These are phyloP conservation scores for Suillus ampliporus DNA, from an alignment of 768 basidiomycete genomes.

Conservation along the genomic window DNA sequence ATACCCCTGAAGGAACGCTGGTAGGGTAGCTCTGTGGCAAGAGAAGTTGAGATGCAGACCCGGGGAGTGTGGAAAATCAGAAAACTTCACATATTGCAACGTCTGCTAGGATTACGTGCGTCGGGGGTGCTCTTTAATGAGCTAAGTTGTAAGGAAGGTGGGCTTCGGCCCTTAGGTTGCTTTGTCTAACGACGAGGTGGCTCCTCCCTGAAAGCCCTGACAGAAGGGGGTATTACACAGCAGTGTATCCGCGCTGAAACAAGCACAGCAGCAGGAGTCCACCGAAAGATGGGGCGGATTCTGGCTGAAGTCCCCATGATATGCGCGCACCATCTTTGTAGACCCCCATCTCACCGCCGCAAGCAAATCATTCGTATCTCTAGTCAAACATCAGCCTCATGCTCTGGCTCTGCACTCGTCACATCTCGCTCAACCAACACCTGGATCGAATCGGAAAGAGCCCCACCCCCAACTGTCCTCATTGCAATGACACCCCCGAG, in stretches of 20 bases:
- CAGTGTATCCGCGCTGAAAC: not conserved
- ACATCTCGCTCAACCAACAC: constrained; percentile 36
- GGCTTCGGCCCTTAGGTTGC: no score
- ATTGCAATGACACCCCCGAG: constrained; percentile 29
- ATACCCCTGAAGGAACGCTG: no score
- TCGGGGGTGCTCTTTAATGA: no score
- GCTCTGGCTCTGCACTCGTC: constrained; percentile 38
- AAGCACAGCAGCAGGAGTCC: not conserved
- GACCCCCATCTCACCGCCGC: not conserved
- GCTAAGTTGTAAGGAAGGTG: no score
- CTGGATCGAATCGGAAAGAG: constrained; percentile 32
- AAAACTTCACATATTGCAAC: no score
- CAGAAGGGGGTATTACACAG: not conserved
- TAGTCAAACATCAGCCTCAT: constrained; percentile 29
- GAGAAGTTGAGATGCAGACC: no score
- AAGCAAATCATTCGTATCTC: constrained; percentile 15
- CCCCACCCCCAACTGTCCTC: constrained; percentile 31
- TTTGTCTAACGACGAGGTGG: no score
- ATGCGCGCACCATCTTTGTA: not conserved
- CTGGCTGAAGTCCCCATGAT: constrained; percentile 7
- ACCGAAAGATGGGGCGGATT: not conserved
- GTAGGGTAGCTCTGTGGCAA: no score
- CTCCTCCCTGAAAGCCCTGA: no score
- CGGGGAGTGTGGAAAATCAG: no score
- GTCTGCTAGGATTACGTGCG: no score